phyloP scores from a whole-genome alignment of 2,329 filamentous ascomycete genomes.

The Claviceps pusilla region DNA sequence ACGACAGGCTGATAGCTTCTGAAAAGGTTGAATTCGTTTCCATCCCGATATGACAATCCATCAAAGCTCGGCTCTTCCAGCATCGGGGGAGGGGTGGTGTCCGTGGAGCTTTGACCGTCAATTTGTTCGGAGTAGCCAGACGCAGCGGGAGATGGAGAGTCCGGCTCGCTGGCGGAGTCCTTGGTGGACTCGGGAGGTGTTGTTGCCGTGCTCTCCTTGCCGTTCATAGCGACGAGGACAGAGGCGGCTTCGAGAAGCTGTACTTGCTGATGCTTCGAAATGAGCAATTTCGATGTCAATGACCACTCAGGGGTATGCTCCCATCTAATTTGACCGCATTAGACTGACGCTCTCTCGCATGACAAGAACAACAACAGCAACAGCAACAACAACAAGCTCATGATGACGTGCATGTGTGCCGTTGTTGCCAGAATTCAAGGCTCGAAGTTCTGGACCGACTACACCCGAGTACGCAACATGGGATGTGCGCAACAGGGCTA shows the following conservation, averaged over 20 bases:
- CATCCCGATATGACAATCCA: constrained; percentile 36
- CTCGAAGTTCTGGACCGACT: background rate
- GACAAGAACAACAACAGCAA: too few relatives aligned
- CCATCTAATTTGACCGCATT: constrained; percentile 51
- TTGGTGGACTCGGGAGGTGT: constrained; percentile 52
- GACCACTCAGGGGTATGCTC: constrained; percentile 98
- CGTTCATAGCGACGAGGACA: constrained; percentile 86
- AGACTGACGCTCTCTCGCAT: constrained; percentile 1
- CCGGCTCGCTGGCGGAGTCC: constrained; percentile 62
- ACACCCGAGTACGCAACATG: background rate
- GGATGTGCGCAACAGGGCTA: constrained; percentile 17
- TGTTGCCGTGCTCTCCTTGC: constrained; percentile 36
- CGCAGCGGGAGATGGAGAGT: constrained; percentile 66
- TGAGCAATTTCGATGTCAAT: constrained; percentile 89
- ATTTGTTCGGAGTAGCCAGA: constrained; percentile 68
- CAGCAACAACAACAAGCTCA: background rate
- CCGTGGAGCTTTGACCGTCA: constrained; percentile 67
- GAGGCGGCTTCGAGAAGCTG: constrained; percentile 92
- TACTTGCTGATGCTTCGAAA: constrained; percentile 98
- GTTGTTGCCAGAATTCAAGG: background rate
- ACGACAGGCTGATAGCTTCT: constrained; percentile 66
- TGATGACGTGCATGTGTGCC: background rate
- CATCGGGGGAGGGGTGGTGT: constrained; percentile 82
- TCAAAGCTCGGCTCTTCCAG: constrained; percentile 46
- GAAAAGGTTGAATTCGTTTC: constrained; percentile 47